phyloP scores from a whole-genome alignment of 148 eudicot species.

The Oxyria digyna region DNA sequence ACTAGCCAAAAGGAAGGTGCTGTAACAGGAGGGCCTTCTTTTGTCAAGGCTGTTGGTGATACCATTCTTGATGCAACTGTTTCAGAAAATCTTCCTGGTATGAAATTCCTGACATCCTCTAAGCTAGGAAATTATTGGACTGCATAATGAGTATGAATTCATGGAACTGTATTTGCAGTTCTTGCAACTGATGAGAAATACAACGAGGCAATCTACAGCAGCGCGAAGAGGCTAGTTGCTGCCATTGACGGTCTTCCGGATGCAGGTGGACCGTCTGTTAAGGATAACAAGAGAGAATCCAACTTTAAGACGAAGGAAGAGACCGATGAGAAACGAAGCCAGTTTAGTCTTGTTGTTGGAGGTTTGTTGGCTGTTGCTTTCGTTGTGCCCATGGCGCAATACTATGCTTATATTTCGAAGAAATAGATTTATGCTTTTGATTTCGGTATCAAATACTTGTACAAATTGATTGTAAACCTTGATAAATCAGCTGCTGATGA shows the following conservation, averaged over 20 bases:
- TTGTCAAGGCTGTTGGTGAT: slow-evolving; percentile 90
- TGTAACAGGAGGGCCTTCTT: slow-evolving; percentile 92
- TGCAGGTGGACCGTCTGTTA: slow-evolving; percentile 70
- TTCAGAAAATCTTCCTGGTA: slow-evolving; percentile 95
- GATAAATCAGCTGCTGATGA: slow-evolving; percentile 15
- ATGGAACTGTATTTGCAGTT: slow-evolving; percentile 38
- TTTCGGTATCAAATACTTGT: slow-evolving; percentile 13
- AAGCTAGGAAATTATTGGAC: background rate
- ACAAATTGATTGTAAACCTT: slow-evolving; percentile 25
- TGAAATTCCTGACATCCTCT: background rate
- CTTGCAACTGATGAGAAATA: slow-evolving; percentile 94
- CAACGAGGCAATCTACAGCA: slow-evolving; percentile 79
- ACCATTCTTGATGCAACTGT: slow-evolving; percentile 83
- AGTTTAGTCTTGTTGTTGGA: slow-evolving; percentile 92
- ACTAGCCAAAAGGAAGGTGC: slow-evolving; percentile 99
- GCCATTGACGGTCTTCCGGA: slow-evolving; percentile 95
- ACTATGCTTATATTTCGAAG: slow-evolving; percentile 89
- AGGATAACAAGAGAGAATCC: slow-evolving; percentile 87
- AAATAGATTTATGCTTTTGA: slow-evolving; percentile 25
- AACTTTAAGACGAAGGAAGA: slow-evolving; percentile 91
- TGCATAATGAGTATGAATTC: background rate
- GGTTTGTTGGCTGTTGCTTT: slow-evolving; percentile 89
- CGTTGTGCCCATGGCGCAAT: slow-evolving; percentile 99
- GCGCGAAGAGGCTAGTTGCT: slow-evolving; percentile 79
- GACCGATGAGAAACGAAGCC: slow-evolving; percentile 93